Evolutionary conservation across 2,329 filamentous ascomycete species (phyloP), one percentile per base, ranked within the genome.

Genomic region (Zarea fungicola): DNA sequence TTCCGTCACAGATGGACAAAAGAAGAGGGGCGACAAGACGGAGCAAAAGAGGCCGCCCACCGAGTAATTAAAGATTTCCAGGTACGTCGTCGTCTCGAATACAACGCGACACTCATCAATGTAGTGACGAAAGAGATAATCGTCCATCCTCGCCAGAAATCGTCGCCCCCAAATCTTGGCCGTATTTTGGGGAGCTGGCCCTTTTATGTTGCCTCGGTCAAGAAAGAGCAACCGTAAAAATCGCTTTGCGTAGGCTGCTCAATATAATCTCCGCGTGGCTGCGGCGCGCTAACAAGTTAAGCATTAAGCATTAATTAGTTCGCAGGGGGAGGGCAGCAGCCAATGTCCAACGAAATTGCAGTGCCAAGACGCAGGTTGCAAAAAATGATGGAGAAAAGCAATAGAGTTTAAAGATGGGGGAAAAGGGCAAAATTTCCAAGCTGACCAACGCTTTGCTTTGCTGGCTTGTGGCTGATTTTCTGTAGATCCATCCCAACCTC

Each of bases 51-150:
- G 25, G 47, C 35, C 26, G 31, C 75, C 54, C 61, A 81, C 78
- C 59, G 77, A 75, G 55, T 80, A 82, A 55, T 81, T 82, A 56
- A 79, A 71, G 31, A 81, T 77, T 60, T 82, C 76, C 21, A 82
- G 55, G 59, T 79, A 83, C 54, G 66, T 72, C 16, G 77, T 81
- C 47, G 64, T 65, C 62, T 83, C 79, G 4, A 62, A 52, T 41
- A 81, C 74, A 26, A 68, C 65, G 19, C 64, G 69, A 59, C 76
- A 81, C 39, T 70, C 61, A 9, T 66, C 58, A 50, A 82, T 68
- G 57, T 74, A 71, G 26, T 62, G 55, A 53, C 67, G 65, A 55
- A 81, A 81, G 63, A 81, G 72, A 59, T 79, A 81, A 56, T 81
- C 75, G 60, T 82, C 78, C 78, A 82, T 45, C 11, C n/a, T 29